A percentile compares a stretch with the other conserved stretches of the same genome.
These are phyloP conservation scores for Penicillium antarcticum DNA, from an alignment of 495 filamentous ascomycete genomes.

Conservation along the genomic window DNA sequence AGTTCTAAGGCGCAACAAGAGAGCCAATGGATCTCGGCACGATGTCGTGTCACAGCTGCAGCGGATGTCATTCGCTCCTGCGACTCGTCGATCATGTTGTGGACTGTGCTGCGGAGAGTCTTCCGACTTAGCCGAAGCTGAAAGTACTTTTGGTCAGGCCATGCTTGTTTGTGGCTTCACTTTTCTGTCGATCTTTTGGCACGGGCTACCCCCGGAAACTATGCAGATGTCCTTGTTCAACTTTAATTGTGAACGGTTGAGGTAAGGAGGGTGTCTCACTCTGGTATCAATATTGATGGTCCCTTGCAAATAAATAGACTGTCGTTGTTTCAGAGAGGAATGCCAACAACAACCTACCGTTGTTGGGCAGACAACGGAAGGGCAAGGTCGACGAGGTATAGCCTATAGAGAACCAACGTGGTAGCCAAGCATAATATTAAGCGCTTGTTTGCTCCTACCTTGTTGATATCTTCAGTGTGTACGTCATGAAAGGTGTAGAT, in stretches of 20 bases:
- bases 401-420: no score
- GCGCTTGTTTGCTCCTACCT: no score
- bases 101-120: not conserved
- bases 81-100: slow-evolving; percentile 2
- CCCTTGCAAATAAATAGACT: not conserved
- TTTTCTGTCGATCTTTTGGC: no score
- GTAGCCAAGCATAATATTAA: no score
- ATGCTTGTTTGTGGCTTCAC: no score
- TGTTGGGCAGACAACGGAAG: no score
- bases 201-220: not conserved
- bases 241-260: not conserved
- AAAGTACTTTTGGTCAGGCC: not conserved
- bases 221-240: slow-evolving; percentile 1
- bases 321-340: not conserved
- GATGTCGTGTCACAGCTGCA: not conserved
- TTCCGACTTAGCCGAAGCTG: slow-evolving; percentile 2
- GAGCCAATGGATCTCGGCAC: not conserved
- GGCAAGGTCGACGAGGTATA: no score
- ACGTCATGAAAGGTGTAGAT: no score
- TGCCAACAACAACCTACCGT: no score
- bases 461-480: no score
- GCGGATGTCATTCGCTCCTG: not conserved
- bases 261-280: slow-evolving; percentile 1
- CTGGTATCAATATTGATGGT: not conserved
- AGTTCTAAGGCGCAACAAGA: not conserved